Evolutionary conservation across 108 stramenopile species (phyloP), one percentile per base, ranked within the genome.

Genomic region (Nitzschia palea): DNA sequence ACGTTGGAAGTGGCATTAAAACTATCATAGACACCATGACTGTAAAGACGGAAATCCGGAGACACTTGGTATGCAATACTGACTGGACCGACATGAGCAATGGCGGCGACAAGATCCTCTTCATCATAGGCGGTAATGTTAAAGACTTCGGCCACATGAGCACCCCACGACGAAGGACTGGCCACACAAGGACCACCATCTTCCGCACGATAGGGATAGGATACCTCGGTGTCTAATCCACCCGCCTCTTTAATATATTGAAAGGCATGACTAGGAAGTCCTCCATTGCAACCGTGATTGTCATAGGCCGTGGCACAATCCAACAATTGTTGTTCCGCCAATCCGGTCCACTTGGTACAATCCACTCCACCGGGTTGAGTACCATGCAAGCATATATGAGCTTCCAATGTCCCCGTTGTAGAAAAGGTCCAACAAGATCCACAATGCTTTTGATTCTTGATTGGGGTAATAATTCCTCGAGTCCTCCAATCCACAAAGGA

Each of bases 21-120:
- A n/a, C 71, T 71, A 33, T 76, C 76, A 58, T 86, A 86, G 18
- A 87, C 80, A 18, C 86, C 86, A 45, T 80, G 80, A 4, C 43
- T 48, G 60, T 87, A 87, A 14, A 83, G 48, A 4, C 83, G 68
- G 74, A 87, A 87, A 47, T 83, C 82, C 4, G 82, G 74, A 6
- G 78, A 79, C 3, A 91, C 94, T 50, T 92, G 81, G 55, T 91
- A 89, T 17, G 89, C 90, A 26, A 94, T 80, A 29, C 81, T 74
- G 4, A 94, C 90, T 3, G 72, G 72, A 43, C 74, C 78, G 37
- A 80, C 55, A 25, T 63, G 31, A 4, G 70, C 78, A 40, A 90
- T 68, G 30, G 89, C 89, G 43, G 70, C 33, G 48, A 80, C 67
- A 3, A 90, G 54, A 51, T 81, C 80, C 15, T 76, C 73, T 65